These are phyloP conservation scores for Gaultheria prostrata DNA, from an alignment of 148 eudicot genomes.

Conservation along the genomic window DNA sequence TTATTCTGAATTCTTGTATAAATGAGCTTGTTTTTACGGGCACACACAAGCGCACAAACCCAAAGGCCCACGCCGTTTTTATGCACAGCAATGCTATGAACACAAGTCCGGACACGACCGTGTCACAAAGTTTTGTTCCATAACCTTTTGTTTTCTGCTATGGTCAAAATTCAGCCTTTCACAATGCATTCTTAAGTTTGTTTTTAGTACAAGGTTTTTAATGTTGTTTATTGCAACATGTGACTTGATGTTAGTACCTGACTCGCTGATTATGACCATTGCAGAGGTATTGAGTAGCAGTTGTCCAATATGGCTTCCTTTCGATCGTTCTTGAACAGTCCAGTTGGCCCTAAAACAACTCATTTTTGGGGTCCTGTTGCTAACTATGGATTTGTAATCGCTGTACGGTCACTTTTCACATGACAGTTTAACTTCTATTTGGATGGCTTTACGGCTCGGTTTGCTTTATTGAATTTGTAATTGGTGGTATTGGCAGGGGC, in stretches of 20 bases:
- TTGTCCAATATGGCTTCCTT: constrained; percentile 61
- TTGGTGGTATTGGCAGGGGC: constrained; percentile 42
- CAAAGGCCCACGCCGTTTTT: too few relatives aligned
- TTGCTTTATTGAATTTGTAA: neutral
- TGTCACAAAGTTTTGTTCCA: too few relatives aligned
- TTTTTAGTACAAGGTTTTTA: too few relatives aligned
- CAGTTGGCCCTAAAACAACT: constrained; percentile 94
- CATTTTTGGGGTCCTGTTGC: constrained; percentile 97
- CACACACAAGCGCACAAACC: too few relatives aligned
- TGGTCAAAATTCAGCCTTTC: neutral
- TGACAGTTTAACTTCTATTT: neutral
- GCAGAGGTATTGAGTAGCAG: constrained; percentile 18
- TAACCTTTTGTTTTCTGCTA: too few relatives aligned
- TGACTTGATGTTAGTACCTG: neutral
- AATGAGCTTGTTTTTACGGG: too few relatives aligned
- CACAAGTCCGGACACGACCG: too few relatives aligned
- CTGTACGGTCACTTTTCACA: constrained; percentile 39
- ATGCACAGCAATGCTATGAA: too few relatives aligned
- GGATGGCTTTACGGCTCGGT: neutral
- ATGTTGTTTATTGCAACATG: neutral
- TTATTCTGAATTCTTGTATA: neutral
- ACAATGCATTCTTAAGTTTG: neutral
- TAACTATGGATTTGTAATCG: constrained; percentile 80
- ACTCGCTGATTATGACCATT: neutral
- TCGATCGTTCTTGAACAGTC: constrained; percentile 81